Evolutionary conservation across 768 basidiomycete species (phyloP).

Genomic region (Rhizopogon roseolus): DNA sequence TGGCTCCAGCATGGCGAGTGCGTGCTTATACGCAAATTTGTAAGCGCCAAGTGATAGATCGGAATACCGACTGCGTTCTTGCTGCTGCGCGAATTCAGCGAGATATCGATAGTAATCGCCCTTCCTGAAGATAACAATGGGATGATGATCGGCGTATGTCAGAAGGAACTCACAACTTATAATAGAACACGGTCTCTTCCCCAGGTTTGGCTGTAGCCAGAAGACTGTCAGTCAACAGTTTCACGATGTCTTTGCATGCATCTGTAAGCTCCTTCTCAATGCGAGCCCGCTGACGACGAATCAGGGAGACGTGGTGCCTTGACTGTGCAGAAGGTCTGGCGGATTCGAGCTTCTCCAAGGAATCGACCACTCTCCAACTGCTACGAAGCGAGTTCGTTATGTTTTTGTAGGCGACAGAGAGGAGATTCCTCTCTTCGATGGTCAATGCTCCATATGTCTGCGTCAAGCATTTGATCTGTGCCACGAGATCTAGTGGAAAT

Average conservation of each 20-base stretch:
- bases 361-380: constrained; percentile 80
- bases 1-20: constrained; percentile 63
- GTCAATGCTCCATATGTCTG: constrained; percentile 65
- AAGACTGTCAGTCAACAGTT: constrained; percentile 57
- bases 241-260: constrained; percentile 76
- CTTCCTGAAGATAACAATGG: constrained; percentile 44
- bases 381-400: constrained; percentile 77
- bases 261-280: constrained; percentile 75
- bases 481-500: constrained; percentile 57
- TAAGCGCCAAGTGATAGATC: constrained; percentile 79
- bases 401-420: constrained; percentile 91
- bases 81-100: constrained; percentile 75
- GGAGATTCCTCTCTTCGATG: constrained; percentile 82
- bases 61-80: constrained; percentile 64
- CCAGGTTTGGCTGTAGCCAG: constrained; percentile 63
- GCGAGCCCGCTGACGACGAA: constrained; percentile 66
- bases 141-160: constrained; percentile 7
- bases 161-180: constrained; percentile 62
- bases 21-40: constrained; percentile 83
- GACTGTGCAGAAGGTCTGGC: constrained; percentile 26
- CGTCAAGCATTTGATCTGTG: constrained; percentile 73
- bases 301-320: constrained; percentile 52
- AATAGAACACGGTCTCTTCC: constrained; percentile 86
- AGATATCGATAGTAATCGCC: constrained; percentile 92
- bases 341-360: constrained; percentile 59